Evolutionary conservation across 257 asterid genomes (phyloP).

Genomic region (Plantago elongata): DNA sequence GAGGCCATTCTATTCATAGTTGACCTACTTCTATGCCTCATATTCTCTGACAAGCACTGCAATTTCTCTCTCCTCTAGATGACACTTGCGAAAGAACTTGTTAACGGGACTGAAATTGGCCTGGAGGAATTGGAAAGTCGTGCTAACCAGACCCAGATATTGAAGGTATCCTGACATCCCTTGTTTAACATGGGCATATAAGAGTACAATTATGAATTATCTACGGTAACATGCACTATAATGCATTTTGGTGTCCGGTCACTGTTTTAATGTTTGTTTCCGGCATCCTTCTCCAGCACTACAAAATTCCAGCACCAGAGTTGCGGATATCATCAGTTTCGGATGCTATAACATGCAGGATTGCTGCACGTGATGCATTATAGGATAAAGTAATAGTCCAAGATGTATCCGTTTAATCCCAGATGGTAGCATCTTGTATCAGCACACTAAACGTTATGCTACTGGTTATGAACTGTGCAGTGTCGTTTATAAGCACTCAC

Average conservation of each 20-base stretch:
- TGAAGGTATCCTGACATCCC: constrained; percentile 42
- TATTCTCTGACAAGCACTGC: neutral
- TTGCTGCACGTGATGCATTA: constrained; percentile 81
- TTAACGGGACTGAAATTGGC: constrained; percentile 63
- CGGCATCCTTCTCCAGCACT: constrained; percentile 46
- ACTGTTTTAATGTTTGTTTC: constrained; percentile 10
- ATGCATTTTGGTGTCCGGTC: neutral
- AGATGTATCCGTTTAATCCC: constrained; percentile 5
- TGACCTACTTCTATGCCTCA: constrained; percentile 7
- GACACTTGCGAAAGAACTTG: constrained; percentile 43
- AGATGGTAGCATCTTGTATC: constrained; percentile 4
- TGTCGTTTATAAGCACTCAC: too few relatives aligned
- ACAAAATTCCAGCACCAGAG: constrained; percentile 71
- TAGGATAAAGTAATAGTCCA: constrained; percentile 24
- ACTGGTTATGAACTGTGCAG: too few relatives aligned
- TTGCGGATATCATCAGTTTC: constrained; percentile 67
- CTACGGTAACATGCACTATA: neutral
- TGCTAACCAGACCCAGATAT: constrained; percentile 69
- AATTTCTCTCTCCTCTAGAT: constrained; percentile 32
- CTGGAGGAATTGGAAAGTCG: constrained; percentile 68
- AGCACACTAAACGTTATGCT: too few relatives aligned
- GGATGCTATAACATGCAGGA: constrained; percentile 77
- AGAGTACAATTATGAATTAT: neutral
- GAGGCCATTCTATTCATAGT: neutral
- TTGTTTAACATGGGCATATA: neutral